Conservation (phyloP, 768 basidiomycete species). For the Tephrocybe sp. region DNA sequence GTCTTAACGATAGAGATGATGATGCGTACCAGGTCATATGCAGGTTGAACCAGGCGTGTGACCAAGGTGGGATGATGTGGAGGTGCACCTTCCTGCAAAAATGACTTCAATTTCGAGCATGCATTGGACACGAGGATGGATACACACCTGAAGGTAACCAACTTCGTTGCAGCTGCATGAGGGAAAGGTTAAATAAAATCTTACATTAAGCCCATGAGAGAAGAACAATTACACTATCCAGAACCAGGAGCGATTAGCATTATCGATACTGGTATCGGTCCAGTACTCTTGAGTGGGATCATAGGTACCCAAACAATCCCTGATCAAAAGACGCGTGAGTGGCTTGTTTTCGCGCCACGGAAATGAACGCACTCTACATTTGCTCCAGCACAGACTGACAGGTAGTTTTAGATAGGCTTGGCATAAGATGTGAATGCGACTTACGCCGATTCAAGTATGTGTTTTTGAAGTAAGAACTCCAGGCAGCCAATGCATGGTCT, state of each 20-base stretch:
- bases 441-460: conserved; percentile 47
- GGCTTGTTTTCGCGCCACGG: not conserved
- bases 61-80: conserved; percentile 42
- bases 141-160: conserved; percentile 51
- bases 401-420: not conserved
- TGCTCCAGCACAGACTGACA: conserved; percentile 49
- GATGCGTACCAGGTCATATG: conserved; percentile 50
- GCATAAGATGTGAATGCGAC: conserved; percentile 20
- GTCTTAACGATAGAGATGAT: not conserved
- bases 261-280: conserved; percentile 57
- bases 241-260: conserved; percentile 61
- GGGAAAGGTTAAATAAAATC: conserved; percentile 4
- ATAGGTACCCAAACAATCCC: conserved; percentile 43
- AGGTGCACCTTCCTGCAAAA: conserved; percentile 42
- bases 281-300: conserved; percentile 41
- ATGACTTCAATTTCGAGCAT: not conserved
- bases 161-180: conserved; percentile 63
- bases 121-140: too few relatives aligned
- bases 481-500: conserved; percentile 56
- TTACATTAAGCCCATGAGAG: not conserved
- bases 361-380: conserved; percentile 45
- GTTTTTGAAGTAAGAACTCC: conserved; percentile 58
- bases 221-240: conserved; percentile 61
- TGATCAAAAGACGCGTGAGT: conserved; percentile 18
- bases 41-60: conserved; percentile 51